A percentile compares a stretch with the other conserved stretches of the same genome.
Evolutionary conservation across 805 yeast genomes (phyloP).

Genomic region (Myxozyma kluyveri): DNA sequence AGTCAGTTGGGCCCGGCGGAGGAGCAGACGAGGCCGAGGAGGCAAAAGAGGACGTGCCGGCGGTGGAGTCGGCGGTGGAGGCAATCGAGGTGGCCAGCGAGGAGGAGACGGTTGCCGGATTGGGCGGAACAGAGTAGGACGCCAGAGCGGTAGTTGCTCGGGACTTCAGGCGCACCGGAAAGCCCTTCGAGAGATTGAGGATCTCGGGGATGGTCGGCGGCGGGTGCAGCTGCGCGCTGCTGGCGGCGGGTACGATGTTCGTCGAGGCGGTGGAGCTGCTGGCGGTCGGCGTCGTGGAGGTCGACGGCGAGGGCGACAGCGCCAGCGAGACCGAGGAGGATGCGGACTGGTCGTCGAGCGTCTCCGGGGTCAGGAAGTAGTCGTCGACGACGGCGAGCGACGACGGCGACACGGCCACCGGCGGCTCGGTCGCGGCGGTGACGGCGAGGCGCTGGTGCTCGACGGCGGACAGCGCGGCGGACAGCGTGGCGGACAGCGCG

Average conservation of each 20-base stretch:
- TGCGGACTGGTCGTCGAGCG: constrained; percentile 7
- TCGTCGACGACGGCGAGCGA: constrained; percentile 22
- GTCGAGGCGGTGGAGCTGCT: constrained; percentile 1
- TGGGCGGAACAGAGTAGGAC: constrained; percentile 17
- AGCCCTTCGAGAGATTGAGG: constrained; percentile 21
- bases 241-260: constrained; percentile 1
- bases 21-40: constrained; percentile 18
- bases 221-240: too few relatives aligned
- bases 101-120: constrained; percentile 1
- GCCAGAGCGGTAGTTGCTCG: constrained; percentile 34
- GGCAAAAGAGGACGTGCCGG: constrained; percentile 17
- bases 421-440: constrained; percentile 19
- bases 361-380: constrained; percentile 23
- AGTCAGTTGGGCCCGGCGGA: neutral
- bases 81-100: constrained; percentile 10
- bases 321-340: neutral
- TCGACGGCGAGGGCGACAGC: constrained; percentile 5
- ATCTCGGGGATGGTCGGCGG: constrained; percentile 14
- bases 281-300: constrained; percentile 3
- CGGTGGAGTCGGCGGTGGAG: constrained; percentile 14
- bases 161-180: constrained; percentile 30
- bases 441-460: constrained; percentile 13
- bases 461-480: constrained; percentile 5
- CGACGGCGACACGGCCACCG: constrained; percentile 11
- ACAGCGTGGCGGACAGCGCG: constrained; percentile 3